phyloP scores from a whole-genome alignment of 1,139 yeast genomes.

The Geotrichum reessii region DNA sequence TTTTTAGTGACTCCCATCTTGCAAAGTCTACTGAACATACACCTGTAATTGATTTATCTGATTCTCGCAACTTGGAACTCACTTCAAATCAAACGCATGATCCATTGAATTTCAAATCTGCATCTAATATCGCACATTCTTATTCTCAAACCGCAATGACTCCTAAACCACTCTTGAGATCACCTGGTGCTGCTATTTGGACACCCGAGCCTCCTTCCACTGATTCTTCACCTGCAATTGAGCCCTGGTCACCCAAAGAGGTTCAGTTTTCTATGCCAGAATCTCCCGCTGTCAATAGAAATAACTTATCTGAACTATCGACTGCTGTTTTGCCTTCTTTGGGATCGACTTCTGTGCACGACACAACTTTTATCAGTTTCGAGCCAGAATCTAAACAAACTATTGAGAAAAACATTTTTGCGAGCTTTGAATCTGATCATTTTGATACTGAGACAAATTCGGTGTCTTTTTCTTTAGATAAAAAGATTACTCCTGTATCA shows the following conservation, averaged over 20 bases:
- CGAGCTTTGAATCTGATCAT: neutral
- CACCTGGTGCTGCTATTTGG: constrained; percentile 11
- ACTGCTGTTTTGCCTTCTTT: neutral
- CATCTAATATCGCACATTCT: neutral
- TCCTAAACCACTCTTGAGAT: neutral
- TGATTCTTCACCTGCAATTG: constrained; percentile 7
- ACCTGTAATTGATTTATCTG: neutral
- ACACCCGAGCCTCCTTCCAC: constrained; percentile 7
- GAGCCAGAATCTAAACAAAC: neutral
- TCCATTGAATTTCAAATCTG: neutral
- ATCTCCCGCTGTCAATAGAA: neutral
- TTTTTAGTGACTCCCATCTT: neutral
- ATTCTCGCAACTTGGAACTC: neutral
- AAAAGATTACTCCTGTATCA: neutral
- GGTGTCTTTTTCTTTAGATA: neutral
- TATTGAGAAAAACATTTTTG: neutral
- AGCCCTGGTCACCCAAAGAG: constrained; percentile 11
- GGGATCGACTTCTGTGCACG: neutral
- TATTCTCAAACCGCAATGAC: neutral
- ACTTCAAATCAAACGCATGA: neutral
- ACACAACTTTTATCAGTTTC: neutral
- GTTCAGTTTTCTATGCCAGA: neutral
- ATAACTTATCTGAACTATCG: neutral
- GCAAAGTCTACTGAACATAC: neutral
- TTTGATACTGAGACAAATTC: neutral